A percentile compares a stretch with the other conserved stretches of the same genome.
phyloP scores from a whole-genome alignment of 306 rosid species.

The Rosa chinensis region DNA sequence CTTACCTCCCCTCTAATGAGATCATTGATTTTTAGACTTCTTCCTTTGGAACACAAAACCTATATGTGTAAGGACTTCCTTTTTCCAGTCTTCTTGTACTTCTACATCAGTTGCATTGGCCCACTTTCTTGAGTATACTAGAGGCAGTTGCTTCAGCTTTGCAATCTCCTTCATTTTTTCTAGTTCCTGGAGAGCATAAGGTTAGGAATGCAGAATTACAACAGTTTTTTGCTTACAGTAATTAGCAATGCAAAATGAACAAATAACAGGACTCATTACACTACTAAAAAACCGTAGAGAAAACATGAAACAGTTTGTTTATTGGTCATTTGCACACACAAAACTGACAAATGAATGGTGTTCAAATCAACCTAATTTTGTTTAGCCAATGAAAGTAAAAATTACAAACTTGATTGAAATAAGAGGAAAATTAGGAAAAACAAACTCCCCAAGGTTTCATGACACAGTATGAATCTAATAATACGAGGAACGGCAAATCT shows the following conservation, averaged over 20 bases:
- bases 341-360: neutral
- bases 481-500: neutral
- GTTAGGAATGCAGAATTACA: constrained; percentile 3
- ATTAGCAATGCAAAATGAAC: neutral
- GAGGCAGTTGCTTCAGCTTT: constrained; percentile 72
- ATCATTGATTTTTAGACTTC: constrained; percentile 81
- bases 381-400: neutral
- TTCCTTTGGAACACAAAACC: constrained; percentile 77
- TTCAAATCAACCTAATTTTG: neutral
- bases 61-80: constrained; percentile 74
- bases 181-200: constrained; percentile 55
- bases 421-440: neutral
- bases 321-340: neutral
- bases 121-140: constrained; percentile 89
- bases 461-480: neutral
- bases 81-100: constrained; percentile 68
- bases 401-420: neutral
- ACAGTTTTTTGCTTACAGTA: neutral
- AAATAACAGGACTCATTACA: neutral
- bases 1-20: constrained; percentile 87
- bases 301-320: neutral
- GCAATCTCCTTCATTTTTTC: constrained; percentile 94
- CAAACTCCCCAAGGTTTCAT: neutral
- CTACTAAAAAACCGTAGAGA: neutral
- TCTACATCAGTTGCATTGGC: constrained; percentile 61